These are phyloP conservation scores for Lecanicillium sp. DNA, from an alignment of 2,329 filamentous ascomycete genomes.

Conservation along the genomic window DNA sequence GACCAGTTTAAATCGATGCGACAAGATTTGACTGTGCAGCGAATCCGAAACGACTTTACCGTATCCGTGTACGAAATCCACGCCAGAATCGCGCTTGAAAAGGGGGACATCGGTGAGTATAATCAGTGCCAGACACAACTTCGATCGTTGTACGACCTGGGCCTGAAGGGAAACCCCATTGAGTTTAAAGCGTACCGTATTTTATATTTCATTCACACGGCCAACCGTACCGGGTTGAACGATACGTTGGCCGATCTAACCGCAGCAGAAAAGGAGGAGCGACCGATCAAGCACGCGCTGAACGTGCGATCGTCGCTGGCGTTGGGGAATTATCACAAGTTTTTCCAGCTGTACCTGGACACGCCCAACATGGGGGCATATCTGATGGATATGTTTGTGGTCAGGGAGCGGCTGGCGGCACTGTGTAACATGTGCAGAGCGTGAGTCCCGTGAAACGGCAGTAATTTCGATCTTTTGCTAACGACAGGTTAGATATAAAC, in stretches of 20 bases:
- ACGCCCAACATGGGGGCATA: slow-evolving; percentile 97
- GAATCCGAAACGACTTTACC: slow-evolving; percentile 93
- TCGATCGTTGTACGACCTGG: slow-evolving; percentile 80
- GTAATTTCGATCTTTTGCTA: background rate
- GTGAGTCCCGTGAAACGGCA: slow-evolving; percentile 48
- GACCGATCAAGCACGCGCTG: slow-evolving; percentile 82
- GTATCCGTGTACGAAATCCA: slow-evolving; percentile 96
- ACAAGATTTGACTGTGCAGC: slow-evolving; percentile 96
- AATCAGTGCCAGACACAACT: slow-evolving; percentile 99
- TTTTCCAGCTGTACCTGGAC: slow-evolving; percentile 92
- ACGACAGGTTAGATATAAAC: slow-evolving; percentile 69
- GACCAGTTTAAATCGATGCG: slow-evolving; percentile 98
- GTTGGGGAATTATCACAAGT: slow-evolving; percentile 92
- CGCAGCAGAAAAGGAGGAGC: slow-evolving; percentile 84
- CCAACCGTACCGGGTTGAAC: slow-evolving; percentile 97
- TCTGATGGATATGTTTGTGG: slow-evolving; percentile 98
- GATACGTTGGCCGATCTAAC: slow-evolving; percentile 99
- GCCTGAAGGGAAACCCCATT: slow-evolving; percentile 79
- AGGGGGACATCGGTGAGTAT: slow-evolving; percentile 99
- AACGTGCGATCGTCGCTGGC: slow-evolving; percentile 87
- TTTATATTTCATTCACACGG: slow-evolving; percentile 98
- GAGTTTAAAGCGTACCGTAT: slow-evolving; percentile 99
- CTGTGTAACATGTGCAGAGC: slow-evolving; percentile 90
- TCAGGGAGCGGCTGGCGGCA: slow-evolving; percentile 84
- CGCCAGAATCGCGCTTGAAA: slow-evolving; percentile 93